Evolutionary conservation across 768 basidiomycete genomes (phyloP).

Genomic region (Rhodosporidiobolus sp.): DNA sequence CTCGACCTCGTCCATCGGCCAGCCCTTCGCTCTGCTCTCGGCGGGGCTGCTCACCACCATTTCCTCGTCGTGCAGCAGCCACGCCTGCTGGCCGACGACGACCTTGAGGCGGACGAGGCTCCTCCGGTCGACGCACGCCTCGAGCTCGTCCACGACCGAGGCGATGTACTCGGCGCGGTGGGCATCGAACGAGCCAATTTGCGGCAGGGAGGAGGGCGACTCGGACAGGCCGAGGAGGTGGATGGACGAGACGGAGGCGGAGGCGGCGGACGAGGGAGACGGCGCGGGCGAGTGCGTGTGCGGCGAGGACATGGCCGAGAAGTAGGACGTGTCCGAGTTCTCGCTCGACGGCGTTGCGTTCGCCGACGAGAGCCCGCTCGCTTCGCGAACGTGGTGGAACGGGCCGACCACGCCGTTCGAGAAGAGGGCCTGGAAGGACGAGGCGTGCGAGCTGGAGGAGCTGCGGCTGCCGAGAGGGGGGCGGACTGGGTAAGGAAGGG

Average conservation of each 20-base stretch:
- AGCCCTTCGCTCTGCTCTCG: background rate
- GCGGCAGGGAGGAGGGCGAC: background rate
- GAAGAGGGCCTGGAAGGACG: background rate
- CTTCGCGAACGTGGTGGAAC: too few relatives aligned
- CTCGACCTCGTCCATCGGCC: conserved; percentile 7
- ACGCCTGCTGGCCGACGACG: conserved; percentile 20
- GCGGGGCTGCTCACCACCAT: background rate
- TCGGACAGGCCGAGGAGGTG: background rate
- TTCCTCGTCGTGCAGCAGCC: background rate
- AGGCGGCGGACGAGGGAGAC: background rate
- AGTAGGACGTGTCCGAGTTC: background rate
- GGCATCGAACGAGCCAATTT: conserved; percentile 7
- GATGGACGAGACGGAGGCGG: background rate
- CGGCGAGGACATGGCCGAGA: background rate
- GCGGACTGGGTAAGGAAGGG: background rate
- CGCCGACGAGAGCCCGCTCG: too few relatives aligned
- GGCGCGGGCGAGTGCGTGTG: background rate
- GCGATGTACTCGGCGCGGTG: background rate
- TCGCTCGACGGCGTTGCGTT: background rate
- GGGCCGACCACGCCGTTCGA: background rate
- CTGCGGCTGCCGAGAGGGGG: background rate
- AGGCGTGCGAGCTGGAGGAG: background rate
- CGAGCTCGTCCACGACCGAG: conserved; percentile 27
- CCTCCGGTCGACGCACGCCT: conserved; percentile 4
- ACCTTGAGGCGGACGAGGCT: conserved; percentile 20